Base-by-base conservation (phyloP, 305 asterid genomes). In the Stenogyne calaminthoides region DNA sequence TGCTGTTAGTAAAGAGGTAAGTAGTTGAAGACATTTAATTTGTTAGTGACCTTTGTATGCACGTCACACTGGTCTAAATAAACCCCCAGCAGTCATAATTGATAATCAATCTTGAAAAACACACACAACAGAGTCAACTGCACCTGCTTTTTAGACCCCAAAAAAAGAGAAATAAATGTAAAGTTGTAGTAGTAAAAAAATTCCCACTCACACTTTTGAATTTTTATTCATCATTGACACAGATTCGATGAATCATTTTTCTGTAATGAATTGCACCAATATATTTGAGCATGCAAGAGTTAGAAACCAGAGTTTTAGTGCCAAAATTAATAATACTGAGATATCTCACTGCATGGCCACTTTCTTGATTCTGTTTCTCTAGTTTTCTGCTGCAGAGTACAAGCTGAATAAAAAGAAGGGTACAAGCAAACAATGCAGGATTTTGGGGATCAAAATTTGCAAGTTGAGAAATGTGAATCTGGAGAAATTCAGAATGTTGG, bases 401-500 rank as follows among this genome's bases (percentile, higher is more conserved):
- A 42, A 22, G 70, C 39, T 34, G 5, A 15, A 49, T 37, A 37
- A 15, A 16, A 49, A 51, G 14, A 25, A 63, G 55, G 20, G 72
- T 27, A 60, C 9, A 64, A 64, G 66, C 15, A 20, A 36, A 74
- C 1, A 77, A 83, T 78, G 89, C 79, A 78, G 75, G 81, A 32
- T 49, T 76, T 77, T 76, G 76, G 66, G 14, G 82, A 71, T 51
- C 76, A 69, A 37, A 80, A 37, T 65, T 56, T 60, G 27, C 82
- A 73, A 44, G 69, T 77, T 55, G 88, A 73, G 63, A 76, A 39
- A 0, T 47, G 73, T 77, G 92, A 87, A 71, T 76, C 85, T 57
- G 84, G 83, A 16, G 81, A 67, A 32, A 80, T 80, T 74, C 87
- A 82, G 80, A 80, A 82, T 77, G 69, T 10, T 59, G 80, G 69